phyloP scores from a whole-genome alignment of 2,329 filamentous ascomycete species.

The Westerdykella ornata region DNA sequence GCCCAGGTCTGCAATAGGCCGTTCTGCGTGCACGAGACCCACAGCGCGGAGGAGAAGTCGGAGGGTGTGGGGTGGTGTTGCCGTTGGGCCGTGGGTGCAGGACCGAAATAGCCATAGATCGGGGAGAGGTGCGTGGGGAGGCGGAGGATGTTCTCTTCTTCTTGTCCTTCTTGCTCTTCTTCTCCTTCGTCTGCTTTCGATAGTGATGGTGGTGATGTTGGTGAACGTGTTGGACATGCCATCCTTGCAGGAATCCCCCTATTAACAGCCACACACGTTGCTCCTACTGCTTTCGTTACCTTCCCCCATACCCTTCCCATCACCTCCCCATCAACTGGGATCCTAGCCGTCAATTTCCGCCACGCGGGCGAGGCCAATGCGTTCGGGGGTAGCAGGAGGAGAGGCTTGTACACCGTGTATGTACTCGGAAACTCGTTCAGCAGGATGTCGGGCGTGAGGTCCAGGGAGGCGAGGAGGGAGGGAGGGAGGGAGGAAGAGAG shows the following conservation, averaged over 20 bases:
- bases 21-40: conserved; percentile 68
- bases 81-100: conserved; percentile 21
- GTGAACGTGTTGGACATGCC: conserved; percentile 6
- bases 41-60: conserved; percentile 65
- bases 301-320: conserved; percentile 12
- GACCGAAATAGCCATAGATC: conserved; percentile 69
- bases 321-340: no score
- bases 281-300: conserved; percentile 35
- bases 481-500: conserved; percentile 10
- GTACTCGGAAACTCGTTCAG: conserved; percentile 28
- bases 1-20: conserved; percentile 81
- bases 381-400: conserved; percentile 51
- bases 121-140: conserved; percentile 64
- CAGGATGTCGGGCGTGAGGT: conserved; percentile 14
- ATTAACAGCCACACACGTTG: conserved; percentile 55
- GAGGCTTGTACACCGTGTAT: conserved; percentile 52
- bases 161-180: background rate
- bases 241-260: conserved; percentile 51
- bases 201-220: background rate
- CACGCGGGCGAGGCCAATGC: conserved; percentile 38
- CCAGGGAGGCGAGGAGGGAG: conserved; percentile 8
- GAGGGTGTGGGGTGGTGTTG: conserved; percentile 19
- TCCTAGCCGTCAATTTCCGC: conserved; percentile 22
- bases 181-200: background rate
- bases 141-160: conserved; percentile 59